These are phyloP conservation scores for Corylus avellana DNA, from an alignment of 306 rosid species.

Conservation along the genomic window DNA sequence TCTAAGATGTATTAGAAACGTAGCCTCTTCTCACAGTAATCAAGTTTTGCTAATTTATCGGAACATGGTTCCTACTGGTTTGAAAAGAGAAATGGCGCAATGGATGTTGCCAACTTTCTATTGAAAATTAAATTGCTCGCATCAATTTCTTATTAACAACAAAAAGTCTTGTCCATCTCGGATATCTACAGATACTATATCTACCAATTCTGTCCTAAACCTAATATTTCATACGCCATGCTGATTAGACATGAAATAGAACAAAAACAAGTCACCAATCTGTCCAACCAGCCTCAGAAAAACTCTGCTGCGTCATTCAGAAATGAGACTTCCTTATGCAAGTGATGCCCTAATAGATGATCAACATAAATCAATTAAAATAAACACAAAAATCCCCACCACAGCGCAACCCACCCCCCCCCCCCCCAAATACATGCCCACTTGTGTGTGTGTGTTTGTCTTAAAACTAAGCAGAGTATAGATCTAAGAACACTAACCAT, in stretches of 20 bases:
- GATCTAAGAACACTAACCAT: conserved; percentile 52
- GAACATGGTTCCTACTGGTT: neutral
- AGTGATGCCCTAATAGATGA: conserved; percentile 57
- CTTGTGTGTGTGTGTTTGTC: neutral
- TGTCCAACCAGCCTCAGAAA: neutral
- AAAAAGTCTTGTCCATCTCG: neutral
- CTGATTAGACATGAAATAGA: neutral
- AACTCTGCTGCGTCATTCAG: conserved; percentile 28
- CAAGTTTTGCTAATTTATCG: neutral
- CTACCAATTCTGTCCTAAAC: neutral
- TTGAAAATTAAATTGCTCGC: neutral
- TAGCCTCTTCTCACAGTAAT: neutral
- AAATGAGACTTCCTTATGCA: conserved; percentile 52
- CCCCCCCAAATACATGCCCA: too few species aligned
- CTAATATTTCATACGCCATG: neutral
- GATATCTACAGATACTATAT: neutral
- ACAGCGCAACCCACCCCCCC: too few species aligned
- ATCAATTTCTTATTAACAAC: neutral
- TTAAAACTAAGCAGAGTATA: neutral
- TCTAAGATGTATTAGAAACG: neutral
- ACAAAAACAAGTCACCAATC: neutral
- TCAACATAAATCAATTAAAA: conserved; percentile 9
- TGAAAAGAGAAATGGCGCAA: neutral
- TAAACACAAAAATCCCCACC: neutral
- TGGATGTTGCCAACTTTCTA: neutral